Base-by-base conservation (phyloP, 495 filamentous ascomycete species). In the Podospora pseudoanserina region DNA sequence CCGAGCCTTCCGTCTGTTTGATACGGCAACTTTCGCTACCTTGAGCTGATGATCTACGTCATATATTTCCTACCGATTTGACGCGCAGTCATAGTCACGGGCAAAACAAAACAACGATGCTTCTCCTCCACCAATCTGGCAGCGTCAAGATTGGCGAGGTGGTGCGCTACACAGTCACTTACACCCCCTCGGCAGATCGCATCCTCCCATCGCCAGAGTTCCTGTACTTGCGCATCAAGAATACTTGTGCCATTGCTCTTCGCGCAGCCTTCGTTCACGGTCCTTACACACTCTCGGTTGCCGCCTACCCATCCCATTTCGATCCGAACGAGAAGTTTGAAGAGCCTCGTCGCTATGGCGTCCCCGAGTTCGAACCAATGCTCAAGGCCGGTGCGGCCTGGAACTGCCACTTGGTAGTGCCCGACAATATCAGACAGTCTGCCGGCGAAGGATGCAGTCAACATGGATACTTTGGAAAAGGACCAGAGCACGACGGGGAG, bases 261-360 rank as follows among this genome's bases (percentile, higher is more conserved):
- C 91, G 95, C 71, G 95, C 95, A 60, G 95, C 95, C 53, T 99
- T 97, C 75, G 87, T 99, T 55, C 95, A 96, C 78, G 95, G 95
- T 0, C 95, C 95, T 2, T 99, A 99, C 77, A 96, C 88, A 1
- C 84, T 98, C 9, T 92, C 93, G 70, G 87, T 93, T 9, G 88
- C 94, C 55, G 90, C 93, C 19, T 94, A 93, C 72, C 92, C 93
- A 4, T 82, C 88, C 0, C 85, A 83, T 53, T 97, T 93, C 78
- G 86, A 92, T 72, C 92, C 93, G 4, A 91, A 96, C 75, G 77
- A 81, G 68, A 91, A 90, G 65, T 86, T 89, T 64, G 86, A 89
- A 27, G 81, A 86, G 27, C 83, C 86, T 26, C 83, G 82, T 27
- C 79, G 80, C 56, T 82, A 88, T 79, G 91, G 90, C 65, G 82